Conservation (phyloP, 257 asterid genomes). For the Solanum pimpinellifolium region DNA sequence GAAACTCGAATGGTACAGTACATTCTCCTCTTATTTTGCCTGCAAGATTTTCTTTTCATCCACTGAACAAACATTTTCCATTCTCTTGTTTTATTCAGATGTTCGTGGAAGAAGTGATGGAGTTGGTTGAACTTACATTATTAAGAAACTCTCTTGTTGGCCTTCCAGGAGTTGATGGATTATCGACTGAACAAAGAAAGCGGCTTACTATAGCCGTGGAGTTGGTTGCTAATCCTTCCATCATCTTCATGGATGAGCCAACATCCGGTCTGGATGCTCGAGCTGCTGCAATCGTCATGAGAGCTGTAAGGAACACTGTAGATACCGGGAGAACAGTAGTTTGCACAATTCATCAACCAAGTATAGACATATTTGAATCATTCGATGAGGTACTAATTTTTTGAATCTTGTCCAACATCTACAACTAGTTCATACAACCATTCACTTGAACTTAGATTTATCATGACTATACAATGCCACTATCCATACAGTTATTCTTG, state of each 20-base stretch:
- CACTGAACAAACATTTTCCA: not conserved
- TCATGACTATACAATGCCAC: not conserved
- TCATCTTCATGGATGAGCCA: conserved; percentile 74
- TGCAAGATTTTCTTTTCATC: not conserved
- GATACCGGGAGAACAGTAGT: conserved; percentile 66
- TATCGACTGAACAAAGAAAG: conserved; percentile 60
- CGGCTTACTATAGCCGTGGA: conserved; percentile 63
- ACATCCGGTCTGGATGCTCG: conserved; percentile 67
- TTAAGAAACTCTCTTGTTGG: conserved; percentile 43
- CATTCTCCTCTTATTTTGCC: not conserved
- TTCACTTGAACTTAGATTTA: not conserved
- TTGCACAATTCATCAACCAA: conserved; percentile 68
- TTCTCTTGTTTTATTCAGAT: conserved; percentile 19
- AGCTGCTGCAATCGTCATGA: conserved; percentile 70
- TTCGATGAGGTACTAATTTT: conserved; percentile 45
- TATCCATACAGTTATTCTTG: conserved; percentile 26
- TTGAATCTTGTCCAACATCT: not conserved
- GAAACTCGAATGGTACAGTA: conserved; percentile 29
- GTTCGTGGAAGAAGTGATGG: conserved; percentile 78
- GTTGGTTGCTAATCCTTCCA: conserved; percentile 57
- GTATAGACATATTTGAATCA: conserved; percentile 61
- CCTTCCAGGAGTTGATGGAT: conserved; percentile 58
- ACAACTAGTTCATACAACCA: not conserved
- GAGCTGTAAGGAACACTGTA: conserved; percentile 61
- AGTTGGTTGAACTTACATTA: conserved; percentile 42